Base-by-base conservation (phyloP, 176 grass and related monocot genomes). In the Aegilops umbellulata region DNA sequence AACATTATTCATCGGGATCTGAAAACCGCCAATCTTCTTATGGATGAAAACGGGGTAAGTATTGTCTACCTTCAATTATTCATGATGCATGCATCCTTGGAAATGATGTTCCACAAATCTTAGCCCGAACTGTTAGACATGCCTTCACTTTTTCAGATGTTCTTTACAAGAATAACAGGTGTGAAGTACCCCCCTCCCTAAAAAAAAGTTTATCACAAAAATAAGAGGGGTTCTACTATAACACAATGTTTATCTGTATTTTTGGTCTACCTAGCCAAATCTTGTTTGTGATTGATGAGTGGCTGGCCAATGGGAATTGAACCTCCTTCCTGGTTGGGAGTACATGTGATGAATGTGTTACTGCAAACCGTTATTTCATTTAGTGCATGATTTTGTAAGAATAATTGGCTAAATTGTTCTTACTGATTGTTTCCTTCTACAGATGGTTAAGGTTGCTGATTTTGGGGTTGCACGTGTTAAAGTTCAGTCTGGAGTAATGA, bases 391-490 rank as follows among this genome's bases (percentile, higher is more conserved):
- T 69, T 60, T 70, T 27, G 26, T 34, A 34, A 25, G 12, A 42
- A 51, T 67, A 32, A 53, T 55, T 87, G 14, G 74, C 42, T 64
- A 73, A 73, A 34, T 79, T 90, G 78, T 2, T 35, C 2, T 60
- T 29, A 58, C 80, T 36, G 51, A 32, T 88, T 38, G 42, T 34
- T 38, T 70, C 88, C 19, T 67, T 79, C 41, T 38, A 46, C 88
- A 99, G 97, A 91, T 86, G 71, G 88, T 99, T 74, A 99, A 99
- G 82, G 97, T 99, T 86, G 97, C 97, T 31, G 97, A 99, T 94
- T 99, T 99, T 93, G 97, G 97, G 22, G 97, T 99, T 83, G 97
- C 97, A 69, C 90, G 97, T 65, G 94, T 99, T 76, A 99, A 99
- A 89, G 84, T 69, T 87, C 90, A 99, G 70, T 96, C 97, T 86